Evolutionary conservation across 2,329 filamentous ascomycete species (phyloP).

Genomic region (Cadophora malorum): DNA sequence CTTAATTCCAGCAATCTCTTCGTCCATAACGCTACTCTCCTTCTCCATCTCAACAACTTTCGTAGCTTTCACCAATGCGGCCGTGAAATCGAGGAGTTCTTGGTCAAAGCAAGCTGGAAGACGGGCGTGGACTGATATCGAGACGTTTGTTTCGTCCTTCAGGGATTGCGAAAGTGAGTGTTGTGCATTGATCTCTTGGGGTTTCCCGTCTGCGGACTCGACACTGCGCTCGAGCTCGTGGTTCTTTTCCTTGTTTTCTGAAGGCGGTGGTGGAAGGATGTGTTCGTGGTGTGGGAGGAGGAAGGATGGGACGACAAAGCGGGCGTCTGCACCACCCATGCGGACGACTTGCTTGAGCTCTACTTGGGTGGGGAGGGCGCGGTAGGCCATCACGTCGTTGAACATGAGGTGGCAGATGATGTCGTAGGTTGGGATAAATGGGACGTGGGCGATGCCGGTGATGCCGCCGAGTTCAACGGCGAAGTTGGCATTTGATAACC

Average conservation of each 20-base stretch:
- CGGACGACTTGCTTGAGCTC: conserved; percentile 56
- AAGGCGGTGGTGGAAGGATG: conserved; percentile 52
- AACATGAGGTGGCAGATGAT: conserved; percentile 54
- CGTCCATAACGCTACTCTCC: conserved; percentile 44
- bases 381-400: conserved; percentile 56
- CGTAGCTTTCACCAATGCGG: conserved; percentile 61
- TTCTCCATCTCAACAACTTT: conserved; percentile 60
- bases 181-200: conserved; percentile 50
- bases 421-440: conserved; percentile 54
- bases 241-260: conserved; percentile 44
- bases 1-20: conserved; percentile 43
- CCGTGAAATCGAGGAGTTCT: conserved; percentile 59
- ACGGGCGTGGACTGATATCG: conserved; percentile 54
- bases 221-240: conserved; percentile 47
- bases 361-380: conserved; percentile 51
- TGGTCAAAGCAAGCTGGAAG: conserved; percentile 58
- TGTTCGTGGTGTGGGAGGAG: conserved; percentile 62
- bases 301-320: conserved; percentile 55
- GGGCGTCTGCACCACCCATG: conserved; percentile 57
- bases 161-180: conserved; percentile 49
- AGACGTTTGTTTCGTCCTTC: conserved; percentile 56
- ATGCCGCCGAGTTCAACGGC: conserved; percentile 55
- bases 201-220: conserved; percentile 51
- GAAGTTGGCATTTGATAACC: conserved; percentile 60
- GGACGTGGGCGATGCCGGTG: conserved; percentile 53